Conservation (phyloP, 345 rosid genomes). For the Moricandia moricandioides region DNA sequence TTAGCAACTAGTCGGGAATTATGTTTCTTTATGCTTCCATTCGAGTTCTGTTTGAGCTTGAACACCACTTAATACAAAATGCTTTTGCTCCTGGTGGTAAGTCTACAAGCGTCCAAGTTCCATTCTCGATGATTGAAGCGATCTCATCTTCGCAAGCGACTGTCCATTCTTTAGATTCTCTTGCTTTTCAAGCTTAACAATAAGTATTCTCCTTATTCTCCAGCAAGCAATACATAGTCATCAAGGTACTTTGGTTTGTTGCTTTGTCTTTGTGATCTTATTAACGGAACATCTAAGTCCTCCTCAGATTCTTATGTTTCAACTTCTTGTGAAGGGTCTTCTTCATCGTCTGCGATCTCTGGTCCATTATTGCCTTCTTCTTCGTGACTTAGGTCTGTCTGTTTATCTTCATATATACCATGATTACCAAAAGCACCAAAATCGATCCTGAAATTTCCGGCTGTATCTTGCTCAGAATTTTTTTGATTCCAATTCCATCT, state of each 20-base stretch:
- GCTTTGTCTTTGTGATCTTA: background rate
- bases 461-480: background rate
- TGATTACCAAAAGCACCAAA: background rate
- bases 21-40: too few species aligned
- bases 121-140: background rate
- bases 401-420: background rate
- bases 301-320: background rate
- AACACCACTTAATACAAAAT: background rate
- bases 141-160: background rate
- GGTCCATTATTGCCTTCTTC: too few species aligned
- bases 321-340: background rate
- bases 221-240: background rate
- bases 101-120: background rate
- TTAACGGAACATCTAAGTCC: background rate
- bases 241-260: background rate
- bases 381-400: too few species aligned
- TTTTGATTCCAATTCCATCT: background rate
- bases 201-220: background rate
- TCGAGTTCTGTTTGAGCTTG: too few species aligned
- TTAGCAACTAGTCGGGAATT: too few species aligned
- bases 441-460: background rate
- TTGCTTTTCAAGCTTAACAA: background rate
- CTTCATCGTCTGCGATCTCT: too few species aligned
- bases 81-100: background rate
- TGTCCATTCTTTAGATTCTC: background rate